A percentile compares a stretch with the other conserved stretches of the same genome.
phyloP scores from a whole-genome alignment of 306 rosid species.

The Ormosia emarginata region DNA sequence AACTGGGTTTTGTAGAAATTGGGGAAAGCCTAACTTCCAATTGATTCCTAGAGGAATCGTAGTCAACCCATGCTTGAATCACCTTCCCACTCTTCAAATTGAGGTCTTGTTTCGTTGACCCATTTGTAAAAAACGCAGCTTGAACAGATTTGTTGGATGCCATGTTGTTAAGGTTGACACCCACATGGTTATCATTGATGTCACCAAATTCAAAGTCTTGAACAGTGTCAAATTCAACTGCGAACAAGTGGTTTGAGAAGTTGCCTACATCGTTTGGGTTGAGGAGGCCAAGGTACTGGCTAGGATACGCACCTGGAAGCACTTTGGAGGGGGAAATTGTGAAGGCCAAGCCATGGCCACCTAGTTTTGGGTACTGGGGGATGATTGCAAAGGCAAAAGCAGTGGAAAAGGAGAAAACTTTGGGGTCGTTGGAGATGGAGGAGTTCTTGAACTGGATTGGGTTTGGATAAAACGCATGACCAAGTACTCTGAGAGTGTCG shows the following conservation, averaged over 20 bases:
- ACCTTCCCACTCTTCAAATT: conserved; percentile 43
- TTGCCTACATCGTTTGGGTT: conserved; percentile 44
- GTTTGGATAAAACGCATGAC: conserved; percentile 38
- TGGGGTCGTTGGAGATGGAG: background rate
- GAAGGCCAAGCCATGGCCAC: conserved; percentile 56
- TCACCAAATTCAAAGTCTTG: conserved; percentile 45
- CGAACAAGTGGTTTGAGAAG: conserved; percentile 49
- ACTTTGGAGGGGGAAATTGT: conserved; percentile 29
- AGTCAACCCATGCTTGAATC: conserved; percentile 56
- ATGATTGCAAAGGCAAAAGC: conserved; percentile 38
- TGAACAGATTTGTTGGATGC: conserved; percentile 44
- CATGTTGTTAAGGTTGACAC: conserved; percentile 45
- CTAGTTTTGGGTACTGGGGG: conserved; percentile 34
- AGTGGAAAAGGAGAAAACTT: conserved; percentile 39
- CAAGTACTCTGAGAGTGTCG: conserved; percentile 13
- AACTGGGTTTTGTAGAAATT: conserved; percentile 41
- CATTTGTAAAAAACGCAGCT: conserved; percentile 10
- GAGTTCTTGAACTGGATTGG: conserved; percentile 39
- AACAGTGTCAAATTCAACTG: conserved; percentile 56
- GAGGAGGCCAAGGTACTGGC: conserved; percentile 51
- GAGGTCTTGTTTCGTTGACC: conserved; percentile 6
- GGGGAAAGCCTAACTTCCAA: conserved; percentile 46
- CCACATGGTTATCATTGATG: conserved; percentile 58
- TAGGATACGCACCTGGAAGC: conserved; percentile 29
- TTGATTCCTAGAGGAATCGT: conserved; percentile 26